Evolutionary conservation across 768 basidiomycete species (phyloP), one percentile per base, ranked within the genome.

Genomic region (Phylloporus arenicola): DNA sequence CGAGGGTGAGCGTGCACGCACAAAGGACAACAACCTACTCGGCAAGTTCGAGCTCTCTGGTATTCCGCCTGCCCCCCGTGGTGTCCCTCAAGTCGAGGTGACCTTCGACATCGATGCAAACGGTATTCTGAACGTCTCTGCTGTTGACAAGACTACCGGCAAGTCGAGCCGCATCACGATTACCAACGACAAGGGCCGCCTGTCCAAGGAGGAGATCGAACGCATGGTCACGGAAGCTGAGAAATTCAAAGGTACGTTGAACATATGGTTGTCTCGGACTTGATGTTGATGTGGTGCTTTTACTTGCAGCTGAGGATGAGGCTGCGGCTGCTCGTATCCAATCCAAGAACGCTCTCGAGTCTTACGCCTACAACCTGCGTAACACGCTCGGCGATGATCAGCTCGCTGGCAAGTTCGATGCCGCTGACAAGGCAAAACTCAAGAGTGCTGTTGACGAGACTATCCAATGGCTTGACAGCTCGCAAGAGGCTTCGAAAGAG

Each of bases 101-200:
- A 95, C 92, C 39, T 97, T 98, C 72, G 94, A 98, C 64, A 92
- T 98, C 55, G 94, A 97, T 63, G 92, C 93, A 56, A 94, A 94
- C 72, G 91, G 92, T 76, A 92, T 95, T 66, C 70, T 95, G 65
- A 96, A 95, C 72, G 95, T 98, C 57, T 91, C 91, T 39, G 94
- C 95, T 4, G 75, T 86, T 37, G 93, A 97, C 75, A 96, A 95
- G 80, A 94, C 92, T 11, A 96, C 94, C 49, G 94, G 94, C 60
- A 96, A 97, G 75, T 92, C 89, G 48, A 90, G 84, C 70, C 86
- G 88, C 55, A 92, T 92, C 67, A 93, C 91, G 53, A 93, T 93
- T 72, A 92, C 88, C 61, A 92, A 92, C 70, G 93, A 96, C 77
- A 94, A 97, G 77, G 92, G 93, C 39, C 92, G 94, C 70, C 74